A percentile compares a stretch with the other conserved stretches of the same genome.
phyloP scores from a whole-genome alignment of 2,329 filamentous ascomycete species.

The Elsinoe australis region DNA sequence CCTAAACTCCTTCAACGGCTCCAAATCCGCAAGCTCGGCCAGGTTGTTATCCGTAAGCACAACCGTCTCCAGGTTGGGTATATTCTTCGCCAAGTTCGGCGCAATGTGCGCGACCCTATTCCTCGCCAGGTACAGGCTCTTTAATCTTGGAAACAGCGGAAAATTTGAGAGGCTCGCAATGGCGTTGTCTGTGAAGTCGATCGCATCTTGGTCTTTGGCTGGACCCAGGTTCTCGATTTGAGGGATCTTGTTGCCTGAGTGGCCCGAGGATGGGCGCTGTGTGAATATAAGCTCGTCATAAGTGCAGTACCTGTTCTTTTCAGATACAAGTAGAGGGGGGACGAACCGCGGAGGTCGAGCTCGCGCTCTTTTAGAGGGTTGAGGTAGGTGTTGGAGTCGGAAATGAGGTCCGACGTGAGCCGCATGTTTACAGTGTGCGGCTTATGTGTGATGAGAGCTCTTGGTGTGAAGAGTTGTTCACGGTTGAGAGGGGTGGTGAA shows the following conservation, averaged over 20 bases:
- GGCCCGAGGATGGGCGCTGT: conserved; percentile 23
- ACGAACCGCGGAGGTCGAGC: conserved; percentile 89
- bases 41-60: conserved; percentile 79
- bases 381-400: conserved; percentile 91
- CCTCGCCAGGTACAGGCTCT: conserved; percentile 77
- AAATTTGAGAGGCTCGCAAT: conserved; percentile 86
- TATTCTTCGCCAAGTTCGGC: conserved; percentile 60
- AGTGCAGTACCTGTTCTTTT: conserved; percentile 98
- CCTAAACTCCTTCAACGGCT: conserved; percentile 62
- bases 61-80: conserved; percentile 75
- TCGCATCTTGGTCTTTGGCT: conserved; percentile 88
- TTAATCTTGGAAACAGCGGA: conserved; percentile 79
- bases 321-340: conserved; percentile 40
- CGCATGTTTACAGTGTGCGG: conserved; percentile 56
- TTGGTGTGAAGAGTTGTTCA: neutral
- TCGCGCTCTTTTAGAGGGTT: conserved; percentile 98
- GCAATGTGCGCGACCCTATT: conserved; percentile 84
- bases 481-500: neutral
- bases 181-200: conserved; percentile 98
- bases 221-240: conserved; percentile 96
- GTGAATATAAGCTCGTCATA: conserved; percentile 38
- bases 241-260: conserved; percentile 90
- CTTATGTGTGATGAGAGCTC: neutral
- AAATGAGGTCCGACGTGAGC: conserved; percentile 90
- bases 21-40: conserved; percentile 76